Evolutionary conservation across 345 rosid species (phyloP), one percentile per base, ranked within the genome.

Genomic region (Bretschneidera sinensis): DNA sequence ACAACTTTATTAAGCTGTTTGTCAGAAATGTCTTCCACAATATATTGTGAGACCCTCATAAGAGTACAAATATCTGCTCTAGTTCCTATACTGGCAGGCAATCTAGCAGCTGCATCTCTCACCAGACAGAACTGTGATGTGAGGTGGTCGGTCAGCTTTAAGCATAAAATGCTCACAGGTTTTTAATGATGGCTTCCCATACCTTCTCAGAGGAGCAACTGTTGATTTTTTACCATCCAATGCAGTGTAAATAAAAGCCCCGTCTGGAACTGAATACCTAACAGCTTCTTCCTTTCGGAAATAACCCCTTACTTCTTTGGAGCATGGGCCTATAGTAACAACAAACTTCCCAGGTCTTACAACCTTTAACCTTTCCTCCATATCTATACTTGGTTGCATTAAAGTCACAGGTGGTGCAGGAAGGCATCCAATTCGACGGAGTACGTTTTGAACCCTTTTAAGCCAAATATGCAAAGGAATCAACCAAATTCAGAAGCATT

Each of bases 121-220:
- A 74, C 79, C 4, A 78, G 79, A 59, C 79, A 74, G 6, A 39
- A 78, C 66, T 1, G 74, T 78, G 60, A 74, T 67, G 51, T 71
- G 63, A 10, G 76, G 76, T n/a, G 82, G 82, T 7, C 82, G 62
- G 51, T 78, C 74, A 10, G 79, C 76, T 71, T 71, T 71, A 39
- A 78, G 74, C 82, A 78, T 78, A 57, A 78, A 78, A 65, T 78
- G 76, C 48, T 78, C 76, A 21, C 82, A 51, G 19, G 71, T 70
- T 65, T 74, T 78, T 20, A 62, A 54, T 31, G 74, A 71, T 51
- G 74, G 74, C 71, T 78, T 78, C 47, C 82, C 79, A 24, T 74
- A 50, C 60, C 81, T 72, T 64, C 76, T 73, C 65, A 78, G n/a
- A 9, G 82, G 76, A 45, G 79, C 74, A 62, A 78, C 82, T 2